A percentile compares a stretch with the other conserved stretches of the same genome.
Conservation (phyloP, 345 rosid genomes). For the Hibiscus trionum region DNA sequence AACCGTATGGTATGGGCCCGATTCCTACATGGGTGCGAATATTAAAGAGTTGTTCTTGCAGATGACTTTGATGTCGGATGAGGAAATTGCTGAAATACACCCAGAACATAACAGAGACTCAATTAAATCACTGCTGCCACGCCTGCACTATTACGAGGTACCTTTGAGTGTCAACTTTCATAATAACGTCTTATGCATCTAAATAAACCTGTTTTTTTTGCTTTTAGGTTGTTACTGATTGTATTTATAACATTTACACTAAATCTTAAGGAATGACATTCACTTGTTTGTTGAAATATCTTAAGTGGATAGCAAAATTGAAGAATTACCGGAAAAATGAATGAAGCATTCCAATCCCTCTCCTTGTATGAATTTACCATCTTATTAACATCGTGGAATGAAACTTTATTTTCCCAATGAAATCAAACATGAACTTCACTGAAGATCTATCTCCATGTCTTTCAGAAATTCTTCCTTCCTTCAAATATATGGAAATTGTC, state of each 20-base stretch:
- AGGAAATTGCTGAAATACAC: conserved; percentile 73
- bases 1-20: conserved; percentile 87
- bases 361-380: not conserved
- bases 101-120: conserved; percentile 57
- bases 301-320: not conserved
- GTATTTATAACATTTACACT: not conserved
- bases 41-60: conserved; percentile 74
- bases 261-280: not conserved
- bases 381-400: not conserved
- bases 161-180: conserved; percentile 1
- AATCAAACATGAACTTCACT: not conserved
- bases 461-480: not conserved
- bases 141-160: conserved; percentile 77
- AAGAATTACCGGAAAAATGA: not conserved
- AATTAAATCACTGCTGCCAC: conserved; percentile 59
- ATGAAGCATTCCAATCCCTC: not conserved
- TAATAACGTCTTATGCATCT: conserved; percentile 1
- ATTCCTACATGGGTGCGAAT: conserved; percentile 98
- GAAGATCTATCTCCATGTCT: not conserved
- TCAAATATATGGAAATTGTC: not conserved
- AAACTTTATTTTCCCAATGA: not conserved
- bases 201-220: not conserved
- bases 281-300: not conserved
- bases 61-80: conserved; percentile 84
- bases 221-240: not conserved